phyloP scores from a whole-genome alignment of 2,329 filamentous ascomycete genomes.

The Calonectria crousiana region DNA sequence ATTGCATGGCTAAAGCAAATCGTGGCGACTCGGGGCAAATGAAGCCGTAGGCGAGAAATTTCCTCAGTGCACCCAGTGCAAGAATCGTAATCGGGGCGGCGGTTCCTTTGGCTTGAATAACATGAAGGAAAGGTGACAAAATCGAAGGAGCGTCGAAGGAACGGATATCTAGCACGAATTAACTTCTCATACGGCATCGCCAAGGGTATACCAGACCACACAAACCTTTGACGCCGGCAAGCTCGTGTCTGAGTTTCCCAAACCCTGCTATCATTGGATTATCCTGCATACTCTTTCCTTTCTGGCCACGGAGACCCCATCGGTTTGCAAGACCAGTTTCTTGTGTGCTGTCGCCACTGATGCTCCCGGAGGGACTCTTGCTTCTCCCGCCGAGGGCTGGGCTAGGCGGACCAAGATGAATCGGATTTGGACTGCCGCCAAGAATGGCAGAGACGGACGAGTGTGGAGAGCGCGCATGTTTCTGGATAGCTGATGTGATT shows the following conservation, averaged over 20 bases:
- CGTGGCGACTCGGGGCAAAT: constrained; percentile 87
- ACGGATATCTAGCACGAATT: constrained; percentile 76
- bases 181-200: constrained; percentile 18
- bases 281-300: constrained; percentile 96
- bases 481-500: constrained; percentile 97
- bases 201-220: not conserved
- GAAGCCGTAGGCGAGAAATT: constrained; percentile 96
- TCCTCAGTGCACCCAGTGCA: constrained; percentile 91
- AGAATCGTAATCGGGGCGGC: constrained; percentile 97
- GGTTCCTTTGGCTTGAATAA: constrained; percentile 95
- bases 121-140: constrained; percentile 93
- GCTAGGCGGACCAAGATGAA: constrained; percentile 64
- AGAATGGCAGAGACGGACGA: constrained; percentile 96
- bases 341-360: constrained; percentile 56
- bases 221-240: constrained; percentile 85
- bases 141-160: constrained; percentile 90
- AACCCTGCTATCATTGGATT: constrained; percentile 97
- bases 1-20: constrained; percentile 92
- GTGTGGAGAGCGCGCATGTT: constrained; percentile 95
- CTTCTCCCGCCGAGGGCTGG: constrained; percentile 55
- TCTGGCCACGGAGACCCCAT: constrained; percentile 95
- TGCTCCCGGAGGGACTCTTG: constrained; percentile 53
- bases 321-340: constrained; percentile 78
- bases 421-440: constrained; percentile 76
- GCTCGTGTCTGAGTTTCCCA: constrained; percentile 86